Evolutionary conservation across 805 yeast species (phyloP).

Genomic region (Wickerhamiella galacta): DNA sequence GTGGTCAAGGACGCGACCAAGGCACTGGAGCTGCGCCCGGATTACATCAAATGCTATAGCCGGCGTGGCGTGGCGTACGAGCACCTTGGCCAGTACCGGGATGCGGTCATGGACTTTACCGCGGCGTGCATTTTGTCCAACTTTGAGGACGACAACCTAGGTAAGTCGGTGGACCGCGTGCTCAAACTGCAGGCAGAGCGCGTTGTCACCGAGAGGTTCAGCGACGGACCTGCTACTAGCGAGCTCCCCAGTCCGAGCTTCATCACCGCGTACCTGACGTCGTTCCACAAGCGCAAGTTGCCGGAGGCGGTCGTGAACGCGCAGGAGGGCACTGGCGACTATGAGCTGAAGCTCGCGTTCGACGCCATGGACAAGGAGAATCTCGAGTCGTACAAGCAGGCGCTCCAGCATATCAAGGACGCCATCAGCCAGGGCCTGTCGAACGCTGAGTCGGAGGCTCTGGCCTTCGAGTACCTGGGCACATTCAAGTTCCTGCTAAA

Average conservation of each 20-base stretch:
- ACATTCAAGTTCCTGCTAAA: slow-evolving; percentile 70
- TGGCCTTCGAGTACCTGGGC: slow-evolving; percentile 73
- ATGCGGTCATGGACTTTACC: slow-evolving; percentile 83
- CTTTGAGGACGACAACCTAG: slow-evolving; percentile 59
- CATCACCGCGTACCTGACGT: slow-evolving; percentile 70
- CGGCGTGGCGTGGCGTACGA: slow-evolving; percentile 93
- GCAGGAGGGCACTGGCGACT: slow-evolving; percentile 40
- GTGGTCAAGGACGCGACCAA: slow-evolving; percentile 76
- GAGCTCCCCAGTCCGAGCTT: slow-evolving; percentile 32
- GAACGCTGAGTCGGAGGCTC: slow-evolving; percentile 27
- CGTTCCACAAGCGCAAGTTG: slow-evolving; percentile 46
- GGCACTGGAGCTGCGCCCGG: slow-evolving; percentile 76
- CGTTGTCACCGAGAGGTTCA: slow-evolving; percentile 33
- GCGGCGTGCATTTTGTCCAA: slow-evolving; percentile 77
- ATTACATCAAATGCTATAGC: slow-evolving; percentile 75
- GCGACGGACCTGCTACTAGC: slow-evolving; percentile 53
- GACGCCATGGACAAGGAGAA: slow-evolving; percentile 33
- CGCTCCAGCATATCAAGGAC: slow-evolving; percentile 30
- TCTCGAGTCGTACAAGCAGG: slow-evolving; percentile 42
- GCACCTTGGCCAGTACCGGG: slow-evolving; percentile 55
- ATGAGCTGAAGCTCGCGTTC: slow-evolving; percentile 48
- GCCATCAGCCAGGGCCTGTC: slow-evolving; percentile 17
- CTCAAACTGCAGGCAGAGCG: slow-evolving; percentile 64
- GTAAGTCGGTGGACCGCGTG: slow-evolving; percentile 71
- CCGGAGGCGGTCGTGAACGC: slow-evolving; percentile 32